phyloP scores from a whole-genome alignment of 176 grass and related monocot species.

The Rhynchospora tenuis region DNA sequence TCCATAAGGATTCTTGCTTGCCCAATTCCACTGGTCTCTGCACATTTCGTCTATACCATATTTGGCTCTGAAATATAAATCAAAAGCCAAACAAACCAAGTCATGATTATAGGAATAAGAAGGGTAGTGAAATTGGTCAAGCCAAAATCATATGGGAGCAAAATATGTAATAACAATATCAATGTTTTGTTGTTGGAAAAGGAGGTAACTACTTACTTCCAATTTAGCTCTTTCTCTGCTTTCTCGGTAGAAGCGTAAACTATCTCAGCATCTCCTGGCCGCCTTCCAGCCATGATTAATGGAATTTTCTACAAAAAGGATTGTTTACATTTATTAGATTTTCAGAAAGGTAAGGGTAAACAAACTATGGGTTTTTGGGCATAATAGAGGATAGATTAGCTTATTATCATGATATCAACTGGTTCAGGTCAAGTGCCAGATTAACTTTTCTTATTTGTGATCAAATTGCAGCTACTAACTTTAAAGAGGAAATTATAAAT shows the following conservation, averaged over 20 bases:
- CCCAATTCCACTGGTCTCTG: constrained; percentile 93
- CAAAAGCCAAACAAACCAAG: background rate
- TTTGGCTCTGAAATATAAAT: constrained; percentile 50
- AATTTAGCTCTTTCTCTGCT: constrained; percentile 73
- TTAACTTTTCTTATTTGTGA: background rate
- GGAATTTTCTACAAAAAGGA: constrained; percentile 49
- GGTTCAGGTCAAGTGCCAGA: background rate
- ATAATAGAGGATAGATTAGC: background rate
- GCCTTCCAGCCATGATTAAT: constrained; percentile 52
- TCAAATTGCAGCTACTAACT: background rate
- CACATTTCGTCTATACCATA: constrained; percentile 90
- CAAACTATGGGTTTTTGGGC: background rate
- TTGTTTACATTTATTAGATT: background rate
- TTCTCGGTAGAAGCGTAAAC: constrained; percentile 62
- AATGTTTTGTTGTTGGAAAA: background rate
- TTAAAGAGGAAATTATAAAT: background rate
- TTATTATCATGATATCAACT: background rate
- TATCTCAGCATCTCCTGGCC: constrained; percentile 67
- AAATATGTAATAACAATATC: background rate
- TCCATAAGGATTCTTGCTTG: constrained; percentile 84
- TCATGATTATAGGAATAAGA: background rate
- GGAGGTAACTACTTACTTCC: constrained; percentile 51
- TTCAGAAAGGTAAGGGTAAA: background rate
- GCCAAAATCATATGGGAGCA: background rate
- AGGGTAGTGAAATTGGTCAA: background rate